These are phyloP conservation scores for Corniculantispora saksenae DNA, from an alignment of 2,329 filamentous ascomycete species.

Conservation along the genomic window DNA sequence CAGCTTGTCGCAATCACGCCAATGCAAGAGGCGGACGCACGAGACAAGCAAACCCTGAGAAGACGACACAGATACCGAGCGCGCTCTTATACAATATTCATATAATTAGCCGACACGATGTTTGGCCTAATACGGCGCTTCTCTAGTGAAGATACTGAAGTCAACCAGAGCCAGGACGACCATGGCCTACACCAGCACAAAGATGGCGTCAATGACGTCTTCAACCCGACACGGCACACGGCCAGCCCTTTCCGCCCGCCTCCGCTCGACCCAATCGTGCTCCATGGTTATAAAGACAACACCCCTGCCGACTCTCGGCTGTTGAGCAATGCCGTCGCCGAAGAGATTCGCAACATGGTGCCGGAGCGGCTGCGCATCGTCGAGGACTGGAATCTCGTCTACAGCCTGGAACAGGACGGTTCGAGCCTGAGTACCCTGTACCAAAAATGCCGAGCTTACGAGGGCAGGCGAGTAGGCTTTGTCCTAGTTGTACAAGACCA, in stretches of 20 bases:
- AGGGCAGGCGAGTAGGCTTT: constrained; percentile 76
- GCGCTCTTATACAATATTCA: background rate
- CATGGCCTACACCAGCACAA: constrained; percentile 26
- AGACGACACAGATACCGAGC: constrained; percentile 13
- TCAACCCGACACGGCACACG: constrained; percentile 52
- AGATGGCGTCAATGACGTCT: constrained; percentile 59
- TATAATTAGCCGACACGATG: constrained; percentile 37
- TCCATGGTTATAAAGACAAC: constrained; percentile 65
- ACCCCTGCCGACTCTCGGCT: constrained; percentile 64
- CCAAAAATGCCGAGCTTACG: constrained; percentile 69
- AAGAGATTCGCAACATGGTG: constrained; percentile 88
- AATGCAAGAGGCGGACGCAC: background rate
- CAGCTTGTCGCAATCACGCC: background rate
- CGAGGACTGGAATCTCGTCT: constrained; percentile 83
- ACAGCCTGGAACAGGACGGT: constrained; percentile 90
- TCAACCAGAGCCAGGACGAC: constrained; percentile 32
- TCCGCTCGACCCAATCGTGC: constrained; percentile 76
- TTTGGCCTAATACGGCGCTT: constrained; percentile 69
- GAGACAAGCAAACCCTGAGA: background rate
- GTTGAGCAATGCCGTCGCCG: constrained; percentile 73
- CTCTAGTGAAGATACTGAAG: constrained; percentile 47
- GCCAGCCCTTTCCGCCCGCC: constrained; percentile 84
- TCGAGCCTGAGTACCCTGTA: constrained; percentile 87
- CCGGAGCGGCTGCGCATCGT: constrained; percentile 84
- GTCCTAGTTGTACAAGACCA: constrained; percentile 84